phyloP scores from a whole-genome alignment of 108 stramenopile genomes.

The Parmales sp. region DNA sequence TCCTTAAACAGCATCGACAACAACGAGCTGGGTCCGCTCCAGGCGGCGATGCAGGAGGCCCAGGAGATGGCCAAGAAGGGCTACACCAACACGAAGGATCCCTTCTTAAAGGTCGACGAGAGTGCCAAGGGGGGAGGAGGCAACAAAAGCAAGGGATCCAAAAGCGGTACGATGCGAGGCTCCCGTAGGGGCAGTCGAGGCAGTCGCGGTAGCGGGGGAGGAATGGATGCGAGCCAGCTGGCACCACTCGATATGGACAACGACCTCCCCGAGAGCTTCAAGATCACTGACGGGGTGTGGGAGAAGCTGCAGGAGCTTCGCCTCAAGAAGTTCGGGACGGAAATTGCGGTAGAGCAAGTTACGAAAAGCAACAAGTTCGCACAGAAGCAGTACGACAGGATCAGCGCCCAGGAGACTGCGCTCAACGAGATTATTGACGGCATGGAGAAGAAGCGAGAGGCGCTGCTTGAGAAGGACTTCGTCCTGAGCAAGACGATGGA shows the following conservation, averaged over 20 bases:
- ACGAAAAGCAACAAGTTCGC: conserved; percentile 9
- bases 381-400: conserved; percentile 19
- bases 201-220: too few species aligned
- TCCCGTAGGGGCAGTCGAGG: too few species aligned
- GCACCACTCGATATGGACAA: not conserved
- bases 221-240: conserved; percentile 1
- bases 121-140: too few species aligned
- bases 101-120: not conserved
- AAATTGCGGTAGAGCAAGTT: conserved; percentile 24
- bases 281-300: conserved; percentile 17
- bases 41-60: conserved; percentile 8
- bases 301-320: conserved; percentile 31
- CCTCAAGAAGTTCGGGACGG: conserved; percentile 21
- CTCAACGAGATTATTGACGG: not conserved
- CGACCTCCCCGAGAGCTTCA: not conserved
- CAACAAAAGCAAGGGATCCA: too few species aligned
- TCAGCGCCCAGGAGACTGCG: conserved; percentile 10
- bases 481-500: conserved; percentile 25
- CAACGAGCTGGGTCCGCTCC: not conserved
- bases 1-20: not conserved
- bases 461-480: conserved; percentile 7
- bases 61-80: conserved; percentile 8
- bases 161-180: too few species aligned
- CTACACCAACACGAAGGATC: not conserved
- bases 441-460: conserved; percentile 13